A percentile compares a stretch with the other conserved stretches of the same genome.
Evolutionary conservation across 345 rosid species (phyloP).

Genomic region (Clarkia xantiana): DNA sequence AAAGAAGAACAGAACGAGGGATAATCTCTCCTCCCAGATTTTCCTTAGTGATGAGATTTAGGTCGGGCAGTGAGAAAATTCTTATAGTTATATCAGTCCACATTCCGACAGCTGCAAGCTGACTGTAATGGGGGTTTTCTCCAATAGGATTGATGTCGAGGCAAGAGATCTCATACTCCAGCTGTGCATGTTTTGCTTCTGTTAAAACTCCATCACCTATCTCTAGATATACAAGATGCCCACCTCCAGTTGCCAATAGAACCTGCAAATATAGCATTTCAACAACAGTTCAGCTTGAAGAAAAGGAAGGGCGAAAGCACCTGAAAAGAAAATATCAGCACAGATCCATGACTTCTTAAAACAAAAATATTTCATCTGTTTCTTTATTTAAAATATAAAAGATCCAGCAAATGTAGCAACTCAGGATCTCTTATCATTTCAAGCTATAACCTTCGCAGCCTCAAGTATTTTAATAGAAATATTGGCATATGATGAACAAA

Average conservation of each 20-base stretch:
- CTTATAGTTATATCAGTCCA: constrained; percentile 92
- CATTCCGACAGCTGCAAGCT: constrained; percentile 92
- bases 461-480: too few relatives aligned
- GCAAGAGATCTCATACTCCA: constrained; percentile 87
- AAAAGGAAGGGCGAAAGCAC: too few relatives aligned
- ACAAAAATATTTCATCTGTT: too few relatives aligned
- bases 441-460: too few relatives aligned
- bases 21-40: constrained; percentile 89
- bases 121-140: constrained; percentile 56
- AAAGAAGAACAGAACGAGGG: constrained; percentile 83
- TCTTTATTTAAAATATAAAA: too few relatives aligned
- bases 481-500: too few relatives aligned
- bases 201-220: constrained; percentile 68
- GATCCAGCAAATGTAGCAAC: too few relatives aligned
- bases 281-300: neutral
- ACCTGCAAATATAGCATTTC: constrained; percentile 32
- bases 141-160: constrained; percentile 88
- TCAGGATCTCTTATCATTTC: too few relatives aligned
- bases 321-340: too few relatives aligned
- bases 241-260: constrained; percentile 90
- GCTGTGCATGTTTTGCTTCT: constrained; percentile 49
- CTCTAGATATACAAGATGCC: constrained; percentile 82
- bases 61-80: constrained; percentile 64
- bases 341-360: neutral
- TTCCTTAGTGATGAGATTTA: constrained; percentile 75